Evolutionary conservation across 805 yeast genomes (phyloP), one percentile per base, ranked within the genome.

Genomic region (Kregervanrija pseudodelftensis): DNA sequence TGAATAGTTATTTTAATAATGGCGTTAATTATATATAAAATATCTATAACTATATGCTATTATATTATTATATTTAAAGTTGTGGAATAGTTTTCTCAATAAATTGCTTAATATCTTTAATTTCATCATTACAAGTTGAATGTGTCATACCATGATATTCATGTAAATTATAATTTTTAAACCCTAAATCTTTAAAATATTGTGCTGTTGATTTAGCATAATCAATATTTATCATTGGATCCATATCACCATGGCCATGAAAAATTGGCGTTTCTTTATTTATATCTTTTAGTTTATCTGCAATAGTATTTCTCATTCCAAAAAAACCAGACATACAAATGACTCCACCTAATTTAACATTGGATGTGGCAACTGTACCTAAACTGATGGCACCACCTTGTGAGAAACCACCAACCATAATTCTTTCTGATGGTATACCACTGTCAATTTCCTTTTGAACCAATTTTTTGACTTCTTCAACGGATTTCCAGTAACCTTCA

Each of bases 391-490:
- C 89, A 40, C 88, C 95, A 44, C 99, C 99, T 66, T 93, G 99
- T 4, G 95, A 83, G 60, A 93, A 93, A 0, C 99, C 99, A 33
- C 98, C 98, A 46, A 93, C 69, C n/a, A 93, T 68, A 39, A 93
- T 84, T 43, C 84, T 76, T 13, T 77, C 78, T 0, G 83, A 69
- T 4, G 76, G 71, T 33, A 85, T 73, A 9, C 82, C 78, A 7
- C 55, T 53, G 8, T 73, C 75, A 12, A 75, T 66, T 52, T 82
- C 79, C 44, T 78, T 79, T 15, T 72, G 60, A 37, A 84, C 69
- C 50, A 73, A 66, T 1, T 55, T 54, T 41, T 72, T 67, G 17
- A 82, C 66, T 3, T 63, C 53, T 1, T 71, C 69, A 38, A 79
- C 65, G 11, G 80, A 67, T 42, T 68, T 67, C 53, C 76, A 56